A percentile compares a stretch with the other conserved stretches of the same genome.
phyloP scores from a whole-genome alignment of 441 rosid genomes.

The Syzygium syzygioides region DNA sequence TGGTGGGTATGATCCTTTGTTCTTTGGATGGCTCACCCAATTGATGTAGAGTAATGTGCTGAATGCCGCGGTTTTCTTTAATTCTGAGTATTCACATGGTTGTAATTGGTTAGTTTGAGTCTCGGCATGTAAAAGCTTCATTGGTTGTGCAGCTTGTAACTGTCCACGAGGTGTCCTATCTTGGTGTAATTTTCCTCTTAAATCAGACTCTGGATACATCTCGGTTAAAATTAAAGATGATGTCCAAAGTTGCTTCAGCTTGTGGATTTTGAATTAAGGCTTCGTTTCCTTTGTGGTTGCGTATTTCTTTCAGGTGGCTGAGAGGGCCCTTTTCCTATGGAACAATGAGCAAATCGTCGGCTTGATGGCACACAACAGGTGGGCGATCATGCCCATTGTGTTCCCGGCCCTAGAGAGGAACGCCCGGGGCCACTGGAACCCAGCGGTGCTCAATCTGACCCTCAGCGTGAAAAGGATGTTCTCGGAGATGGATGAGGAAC shows the following conservation, averaged over 20 bases:
- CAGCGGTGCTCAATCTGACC: constrained; percentile 63
- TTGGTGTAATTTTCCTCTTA: background rate
- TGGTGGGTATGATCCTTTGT: background rate
- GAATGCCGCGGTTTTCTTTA: background rate
- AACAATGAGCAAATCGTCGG: constrained; percentile 84
- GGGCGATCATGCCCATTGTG: constrained; percentile 59
- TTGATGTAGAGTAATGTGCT: background rate
- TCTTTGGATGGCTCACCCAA: background rate
- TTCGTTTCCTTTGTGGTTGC: background rate
- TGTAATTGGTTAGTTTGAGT: background rate
- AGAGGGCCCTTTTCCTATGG: constrained; percentile 87
- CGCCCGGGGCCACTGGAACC: constrained; percentile 78
- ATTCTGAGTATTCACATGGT: background rate
- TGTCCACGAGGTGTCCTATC: background rate
- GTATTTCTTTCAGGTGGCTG: constrained; percentile 61
- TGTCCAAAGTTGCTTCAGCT: background rate
- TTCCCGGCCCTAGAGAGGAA: constrained; percentile 76
- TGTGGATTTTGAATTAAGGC: background rate
- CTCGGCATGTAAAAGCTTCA: background rate
- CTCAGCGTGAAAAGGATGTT: constrained; percentile 70
- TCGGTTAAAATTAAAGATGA: background rate
- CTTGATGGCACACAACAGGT: constrained; percentile 64
- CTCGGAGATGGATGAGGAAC: constrained; percentile 73
- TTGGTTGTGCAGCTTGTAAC: background rate
- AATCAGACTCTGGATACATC: background rate